phyloP scores from a whole-genome alignment of 192 early-diverging fungal species.

The Dispira simplex region DNA sequence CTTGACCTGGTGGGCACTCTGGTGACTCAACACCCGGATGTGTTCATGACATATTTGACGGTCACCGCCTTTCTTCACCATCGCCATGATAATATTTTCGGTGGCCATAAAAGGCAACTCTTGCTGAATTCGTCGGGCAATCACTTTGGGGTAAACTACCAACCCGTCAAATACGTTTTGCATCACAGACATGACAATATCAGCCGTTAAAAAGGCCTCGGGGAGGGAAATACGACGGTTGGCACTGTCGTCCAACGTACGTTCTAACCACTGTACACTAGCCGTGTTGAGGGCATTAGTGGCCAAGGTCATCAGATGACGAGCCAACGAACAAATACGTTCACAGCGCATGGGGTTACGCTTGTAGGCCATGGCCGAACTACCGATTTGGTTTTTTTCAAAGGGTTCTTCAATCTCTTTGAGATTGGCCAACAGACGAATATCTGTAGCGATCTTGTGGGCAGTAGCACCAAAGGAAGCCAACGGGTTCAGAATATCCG shows the following conservation, averaged over 20 bases:
- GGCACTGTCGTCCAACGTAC: conserved; percentile 93
- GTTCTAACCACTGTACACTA: conserved; percentile 92
- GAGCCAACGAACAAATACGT: conserved; percentile 86
- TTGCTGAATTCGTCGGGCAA: conserved; percentile 74
- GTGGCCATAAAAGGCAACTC: conserved; percentile 99
- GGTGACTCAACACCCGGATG: conserved; percentile 86
- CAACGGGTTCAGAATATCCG: conserved; percentile 74
- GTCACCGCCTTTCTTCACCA: conserved; percentile 93
- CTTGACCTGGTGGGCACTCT: conserved; percentile 87
- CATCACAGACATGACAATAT: conserved; percentile 86
- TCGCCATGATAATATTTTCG: conserved; percentile 98
- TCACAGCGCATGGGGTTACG: conserved; percentile 99
- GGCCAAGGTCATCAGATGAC: conserved; percentile 85
- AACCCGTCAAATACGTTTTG: conserved; percentile 96
- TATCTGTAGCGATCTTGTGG: conserved; percentile 94
- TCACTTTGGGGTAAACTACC: conserved; percentile 94
- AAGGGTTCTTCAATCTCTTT: conserved; percentile 99
- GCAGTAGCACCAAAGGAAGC: conserved; percentile 89
- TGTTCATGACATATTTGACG: conserved; percentile 93
- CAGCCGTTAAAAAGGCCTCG: conserved; percentile 92
- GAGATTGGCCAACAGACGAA: conserved; percentile 85
- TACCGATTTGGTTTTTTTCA: conserved; percentile 98
- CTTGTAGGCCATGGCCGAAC: conserved; percentile 99
- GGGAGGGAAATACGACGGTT: conserved; percentile 92
- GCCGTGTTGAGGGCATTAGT: conserved; percentile 80